These are phyloP conservation scores for Aspergillus funiculosus DNA, from an alignment of 495 filamentous ascomycete species.

Conservation along the genomic window DNA sequence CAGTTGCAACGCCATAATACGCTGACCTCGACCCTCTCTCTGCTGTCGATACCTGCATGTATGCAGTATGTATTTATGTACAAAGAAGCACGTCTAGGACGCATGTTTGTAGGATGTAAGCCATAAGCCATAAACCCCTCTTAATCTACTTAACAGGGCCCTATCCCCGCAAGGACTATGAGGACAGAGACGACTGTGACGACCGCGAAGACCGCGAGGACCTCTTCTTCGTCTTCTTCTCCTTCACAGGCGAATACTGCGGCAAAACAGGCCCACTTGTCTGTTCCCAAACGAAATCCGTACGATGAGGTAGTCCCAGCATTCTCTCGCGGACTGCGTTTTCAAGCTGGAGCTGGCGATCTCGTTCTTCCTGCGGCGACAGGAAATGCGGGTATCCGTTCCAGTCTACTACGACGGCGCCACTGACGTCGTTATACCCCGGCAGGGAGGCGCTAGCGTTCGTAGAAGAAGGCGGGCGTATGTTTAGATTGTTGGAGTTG, in stretches of 20 bases:
- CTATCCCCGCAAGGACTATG: too few species aligned
- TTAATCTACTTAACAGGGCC: too few species aligned
- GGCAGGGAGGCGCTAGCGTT: conserved; percentile 14
- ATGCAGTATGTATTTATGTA: too few species aligned
- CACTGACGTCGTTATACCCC: conserved; percentile 29
- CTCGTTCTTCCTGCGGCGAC: conserved; percentile 25
- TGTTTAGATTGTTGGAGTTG: background rate
- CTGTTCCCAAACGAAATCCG: conserved; percentile 23
- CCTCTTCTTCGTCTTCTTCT: conserved; percentile 8
- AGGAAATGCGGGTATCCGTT: conserved; percentile 26
- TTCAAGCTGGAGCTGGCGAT: conserved; percentile 17
- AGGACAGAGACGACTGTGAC: too few species aligned
- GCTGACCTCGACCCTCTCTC: too few species aligned
- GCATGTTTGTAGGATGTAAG: too few species aligned
- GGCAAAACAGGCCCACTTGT: conserved; percentile 14
- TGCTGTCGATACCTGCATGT: too few species aligned
- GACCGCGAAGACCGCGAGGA: background rate
- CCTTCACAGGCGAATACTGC: conserved; percentile 17
- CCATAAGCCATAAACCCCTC: too few species aligned
- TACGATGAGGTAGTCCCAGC: conserved; percentile 24
- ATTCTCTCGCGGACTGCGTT: conserved; percentile 28
- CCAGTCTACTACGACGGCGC: conserved; percentile 26
- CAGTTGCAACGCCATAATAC: too few species aligned
- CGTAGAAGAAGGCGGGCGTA: background rate
- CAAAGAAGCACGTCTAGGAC: too few species aligned